Percentiles rank a stretch among this genome's conserved stretches.
Conservation (phyloP, 2,329 filamentous ascomycete species). For the Claviceps spartinae region DNA sequence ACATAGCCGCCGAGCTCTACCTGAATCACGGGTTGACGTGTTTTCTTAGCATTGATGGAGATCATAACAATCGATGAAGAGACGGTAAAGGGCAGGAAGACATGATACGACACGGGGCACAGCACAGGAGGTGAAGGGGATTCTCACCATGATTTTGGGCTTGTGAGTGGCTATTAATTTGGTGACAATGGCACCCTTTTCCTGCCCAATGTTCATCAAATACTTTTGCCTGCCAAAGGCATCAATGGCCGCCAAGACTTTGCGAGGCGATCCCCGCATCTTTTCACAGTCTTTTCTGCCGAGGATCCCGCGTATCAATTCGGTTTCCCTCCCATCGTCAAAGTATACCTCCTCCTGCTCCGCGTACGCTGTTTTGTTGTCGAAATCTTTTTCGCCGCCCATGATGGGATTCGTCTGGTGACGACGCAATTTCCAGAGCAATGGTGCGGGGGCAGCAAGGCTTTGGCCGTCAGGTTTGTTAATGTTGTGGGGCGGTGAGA, state of each 20-base stretch:
- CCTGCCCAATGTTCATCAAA: slow-evolving; percentile 67
- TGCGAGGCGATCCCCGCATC: slow-evolving; percentile 48
- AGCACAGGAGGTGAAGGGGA: neutral
- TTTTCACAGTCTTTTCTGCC: slow-evolving; percentile 45
- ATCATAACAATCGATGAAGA: no score
- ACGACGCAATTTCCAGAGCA: no score
- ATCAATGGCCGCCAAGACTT: slow-evolving; percentile 57
- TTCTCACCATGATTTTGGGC: slow-evolving; percentile 45
- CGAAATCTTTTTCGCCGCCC: slow-evolving; percentile 14
- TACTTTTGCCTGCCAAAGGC: slow-evolving; percentile 39
- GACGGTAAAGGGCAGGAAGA: no score
- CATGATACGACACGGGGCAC: neutral
- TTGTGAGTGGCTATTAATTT: slow-evolving; percentile 54
- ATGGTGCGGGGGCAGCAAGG: neutral
- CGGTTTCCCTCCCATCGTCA: slow-evolving; percentile 61
- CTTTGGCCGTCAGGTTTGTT: neutral
- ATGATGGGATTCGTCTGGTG: neutral
- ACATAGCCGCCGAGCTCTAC: slow-evolving; percentile 70
- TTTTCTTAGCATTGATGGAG: neutral
- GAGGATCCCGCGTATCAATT: slow-evolving; percentile 58
- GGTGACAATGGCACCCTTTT: slow-evolving; percentile 59
- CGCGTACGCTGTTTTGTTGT: slow-evolving; percentile 26
- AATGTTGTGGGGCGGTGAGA: neutral
- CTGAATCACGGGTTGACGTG: neutral
- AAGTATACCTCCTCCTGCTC: slow-evolving; percentile 33